These are phyloP conservation scores for Solanum chiquidenum DNA, from an alignment of 257 asterid genomes.

Conservation along the genomic window DNA sequence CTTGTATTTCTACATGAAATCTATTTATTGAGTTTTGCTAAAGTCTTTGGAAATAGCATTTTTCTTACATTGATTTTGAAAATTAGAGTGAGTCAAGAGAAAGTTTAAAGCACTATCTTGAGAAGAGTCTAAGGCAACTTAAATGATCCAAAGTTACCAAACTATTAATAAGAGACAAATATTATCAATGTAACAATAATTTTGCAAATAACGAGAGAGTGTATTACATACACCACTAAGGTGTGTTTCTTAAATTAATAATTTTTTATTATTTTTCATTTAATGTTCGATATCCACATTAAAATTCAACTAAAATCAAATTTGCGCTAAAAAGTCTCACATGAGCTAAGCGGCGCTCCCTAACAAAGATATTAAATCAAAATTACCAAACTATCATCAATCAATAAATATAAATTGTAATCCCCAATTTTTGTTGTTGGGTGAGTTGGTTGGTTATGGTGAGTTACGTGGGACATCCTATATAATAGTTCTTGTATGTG, in stretches of 20 bases:
- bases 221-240: no score
- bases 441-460: neutral
- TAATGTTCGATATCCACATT: no score
- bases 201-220: neutral
- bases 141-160: no score
- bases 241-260: no score
- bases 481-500: neutral
- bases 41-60: neutral
- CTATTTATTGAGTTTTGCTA: neutral
- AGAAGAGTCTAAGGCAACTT: neutral
- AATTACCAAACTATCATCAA: neutral
- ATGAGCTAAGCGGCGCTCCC: no score
- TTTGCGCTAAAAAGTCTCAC: neutral
- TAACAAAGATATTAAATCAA: neutral
- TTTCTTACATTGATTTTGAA: neutral
- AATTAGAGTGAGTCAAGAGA: neutral
- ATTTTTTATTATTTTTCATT: no score
- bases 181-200: no score
- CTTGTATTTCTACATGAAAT: neutral
- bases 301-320: no score
- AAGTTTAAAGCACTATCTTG: neutral
- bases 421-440: neutral
- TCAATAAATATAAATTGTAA: neutral
- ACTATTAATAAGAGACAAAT: no score
- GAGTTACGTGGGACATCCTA: neutral